Percentiles rank a stretch among this genome's conserved stretches.
phyloP scores from a whole-genome alignment of 805 yeast genomes.

The Wickerhamiella nectarea region DNA sequence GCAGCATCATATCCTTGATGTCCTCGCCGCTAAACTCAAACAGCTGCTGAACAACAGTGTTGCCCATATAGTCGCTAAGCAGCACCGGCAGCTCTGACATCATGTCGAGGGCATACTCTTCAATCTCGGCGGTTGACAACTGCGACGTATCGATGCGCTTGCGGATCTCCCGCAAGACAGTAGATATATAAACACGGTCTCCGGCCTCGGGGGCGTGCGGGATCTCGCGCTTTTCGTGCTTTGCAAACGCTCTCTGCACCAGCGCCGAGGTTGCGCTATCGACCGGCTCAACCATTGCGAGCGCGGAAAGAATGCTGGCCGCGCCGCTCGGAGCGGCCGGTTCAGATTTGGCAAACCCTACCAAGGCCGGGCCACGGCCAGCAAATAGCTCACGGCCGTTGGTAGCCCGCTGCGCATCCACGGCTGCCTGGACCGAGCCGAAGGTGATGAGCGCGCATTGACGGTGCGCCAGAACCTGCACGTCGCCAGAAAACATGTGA shows the following conservation, averaged over 20 bases:
- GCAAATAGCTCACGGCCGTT: constrained; percentile 75
- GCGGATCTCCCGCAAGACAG: constrained; percentile 74
- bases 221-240: constrained; percentile 22
- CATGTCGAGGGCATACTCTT: constrained; percentile 72
- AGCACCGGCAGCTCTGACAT: constrained; percentile 78
- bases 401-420: constrained; percentile 60
- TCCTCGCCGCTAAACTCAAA: constrained; percentile 59
- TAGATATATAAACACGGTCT: constrained; percentile 69
- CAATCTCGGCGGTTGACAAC: constrained; percentile 50
- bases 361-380: constrained; percentile 57
- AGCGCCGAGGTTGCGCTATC: constrained; percentile 21
- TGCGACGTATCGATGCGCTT: constrained; percentile 49
- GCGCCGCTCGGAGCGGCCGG: constrained; percentile 20
- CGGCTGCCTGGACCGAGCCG: constrained; percentile 56
- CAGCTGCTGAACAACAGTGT: constrained; percentile 86
- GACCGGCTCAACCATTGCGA: constrained; percentile 27
- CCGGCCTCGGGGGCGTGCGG: constrained; percentile 57
- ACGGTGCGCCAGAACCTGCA: constrained; percentile 37
- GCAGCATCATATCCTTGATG: constrained; percentile 68
- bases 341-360: constrained; percentile 60
- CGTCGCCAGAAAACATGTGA: constrained; percentile 52
- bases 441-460: constrained; percentile 56
- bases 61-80: constrained; percentile 86
- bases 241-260: constrained; percentile 23
- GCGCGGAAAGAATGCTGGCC: constrained; percentile 21